Conservation (phyloP, 2,329 filamentous ascomycete genomes). For the Fusarium papillatum region DNA sequence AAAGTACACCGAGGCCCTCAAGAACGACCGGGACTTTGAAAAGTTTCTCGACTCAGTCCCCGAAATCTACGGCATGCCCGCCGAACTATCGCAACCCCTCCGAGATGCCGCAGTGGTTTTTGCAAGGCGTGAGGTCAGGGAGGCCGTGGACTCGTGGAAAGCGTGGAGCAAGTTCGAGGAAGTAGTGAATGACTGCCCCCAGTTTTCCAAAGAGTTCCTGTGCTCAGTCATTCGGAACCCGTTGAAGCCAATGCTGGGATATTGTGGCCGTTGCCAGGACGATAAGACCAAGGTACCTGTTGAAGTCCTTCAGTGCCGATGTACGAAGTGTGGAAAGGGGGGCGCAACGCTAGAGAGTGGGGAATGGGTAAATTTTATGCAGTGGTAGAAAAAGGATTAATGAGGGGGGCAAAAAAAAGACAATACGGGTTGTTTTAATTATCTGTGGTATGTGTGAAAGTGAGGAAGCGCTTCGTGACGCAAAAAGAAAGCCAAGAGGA, state of each 20-base stretch:
- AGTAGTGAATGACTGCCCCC: not conserved
- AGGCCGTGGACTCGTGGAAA: not conserved
- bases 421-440: not conserved
- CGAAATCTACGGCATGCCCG: conserved; percentile 3
- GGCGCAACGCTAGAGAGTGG: not conserved
- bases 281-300: no score
- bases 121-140: not conserved
- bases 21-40: not conserved
- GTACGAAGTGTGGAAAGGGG: not conserved
- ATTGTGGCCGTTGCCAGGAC: no score
- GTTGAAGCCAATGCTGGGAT: not conserved
- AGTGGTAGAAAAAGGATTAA: no score
- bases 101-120: not conserved
- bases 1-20: conserved; percentile 11
- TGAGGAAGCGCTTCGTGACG: not conserved
- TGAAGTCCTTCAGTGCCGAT: not conserved
- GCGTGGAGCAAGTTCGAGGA: not conserved
- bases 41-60: conserved; percentile 18
- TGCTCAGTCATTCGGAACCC: not conserved
- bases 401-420: not conserved
- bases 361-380: not conserved
- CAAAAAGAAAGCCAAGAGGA: conserved; percentile 12
- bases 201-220: conserved; percentile 26
- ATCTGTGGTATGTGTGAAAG: not conserved
- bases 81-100: not conserved